Evolutionary conservation across 306 rosid genomes (phyloP), one percentile per base, ranked within the genome.

Genomic region (Corylus americana): DNA sequence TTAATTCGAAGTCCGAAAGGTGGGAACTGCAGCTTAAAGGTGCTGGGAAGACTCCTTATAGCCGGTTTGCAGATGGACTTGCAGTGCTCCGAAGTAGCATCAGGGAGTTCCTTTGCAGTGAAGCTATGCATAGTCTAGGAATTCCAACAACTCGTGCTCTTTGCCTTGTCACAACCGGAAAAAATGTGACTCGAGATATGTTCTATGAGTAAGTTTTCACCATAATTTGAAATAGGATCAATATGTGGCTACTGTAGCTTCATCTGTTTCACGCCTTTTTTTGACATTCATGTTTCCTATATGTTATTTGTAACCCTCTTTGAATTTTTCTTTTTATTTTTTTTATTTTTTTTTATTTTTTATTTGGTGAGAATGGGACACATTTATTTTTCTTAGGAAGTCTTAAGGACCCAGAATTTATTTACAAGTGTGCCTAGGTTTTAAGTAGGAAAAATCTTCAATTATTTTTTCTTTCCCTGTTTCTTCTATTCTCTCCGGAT

Each of bases 11-110:
- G 53, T 91, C 92, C 68, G 88, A 93, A 83, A 90, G 99, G 84
- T 96, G 98, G 98, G 99, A 96, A 78, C 86, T 96, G 64, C 99
- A 96, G 77, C 94, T 96, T 80, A 96, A 96, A 87, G 99, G 99
- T 79, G 94, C 97, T 45, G 98, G 99, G 42, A 96, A 91, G 91
- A 96, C 99, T 77, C 97, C 98, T 48, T 96, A 96, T 79, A 93
- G 99, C 78, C 96, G 98, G 68, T 93, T 89, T 82, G 98, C 99
- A 12, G 99, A 96, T 80, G 99, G 99, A 54, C 94, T 96, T 78
- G 99, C 98, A 0, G 99, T 96, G 66, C 91, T 96, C 58, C 97
- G 99, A n/a, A 96, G 99, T 88, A 96, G 99, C 81, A 70, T 93
- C 82, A 83, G 99, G 64, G 99, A 96, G 81, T 96, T 96, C 85